Conservation (phyloP, 306 rosid species). For the Potentilla sterilis region DNA sequence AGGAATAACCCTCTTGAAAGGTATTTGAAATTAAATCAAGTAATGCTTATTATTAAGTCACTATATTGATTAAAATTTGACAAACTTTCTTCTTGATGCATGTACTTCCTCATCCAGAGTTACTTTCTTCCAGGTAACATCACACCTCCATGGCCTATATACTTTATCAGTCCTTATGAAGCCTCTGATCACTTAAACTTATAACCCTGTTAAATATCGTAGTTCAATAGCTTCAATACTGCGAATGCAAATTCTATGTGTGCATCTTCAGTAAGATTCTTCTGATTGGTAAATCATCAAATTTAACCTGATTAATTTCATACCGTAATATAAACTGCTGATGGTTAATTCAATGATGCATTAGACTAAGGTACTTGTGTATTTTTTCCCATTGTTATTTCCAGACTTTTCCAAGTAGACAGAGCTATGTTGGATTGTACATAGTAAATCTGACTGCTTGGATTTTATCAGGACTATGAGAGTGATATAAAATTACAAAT, state of each 20-base stretch:
- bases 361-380: neutral
- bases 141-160: neutral
- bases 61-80: conserved; percentile 12
- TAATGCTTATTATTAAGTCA: conserved; percentile 7
- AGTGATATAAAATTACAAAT: conserved; percentile 62
- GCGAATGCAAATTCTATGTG: conserved; percentile 15
- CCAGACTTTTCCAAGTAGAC: neutral
- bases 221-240: neutral
- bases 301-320: neutral
- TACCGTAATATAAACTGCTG: neutral
- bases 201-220: neutral
- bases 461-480: conserved; percentile 65
- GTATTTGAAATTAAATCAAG: conserved; percentile 37
- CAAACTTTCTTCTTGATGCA: conserved; percentile 35
- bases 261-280: neutral
- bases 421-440: neutral
- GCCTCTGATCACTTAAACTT: neutral
- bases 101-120: conserved; percentile 52
- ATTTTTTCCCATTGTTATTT: neutral
- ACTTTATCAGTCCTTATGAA: conserved; percentile 3
- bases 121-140: conserved; percentile 77
- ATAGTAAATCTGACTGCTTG: conserved; percentile 3
- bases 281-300: neutral
- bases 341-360: neutral
- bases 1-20: conserved; percentile 77